Evolutionary conservation across 2,329 filamentous ascomycete species (phyloP).

Genomic region (Cryoendolithus antarcticus): DNA sequence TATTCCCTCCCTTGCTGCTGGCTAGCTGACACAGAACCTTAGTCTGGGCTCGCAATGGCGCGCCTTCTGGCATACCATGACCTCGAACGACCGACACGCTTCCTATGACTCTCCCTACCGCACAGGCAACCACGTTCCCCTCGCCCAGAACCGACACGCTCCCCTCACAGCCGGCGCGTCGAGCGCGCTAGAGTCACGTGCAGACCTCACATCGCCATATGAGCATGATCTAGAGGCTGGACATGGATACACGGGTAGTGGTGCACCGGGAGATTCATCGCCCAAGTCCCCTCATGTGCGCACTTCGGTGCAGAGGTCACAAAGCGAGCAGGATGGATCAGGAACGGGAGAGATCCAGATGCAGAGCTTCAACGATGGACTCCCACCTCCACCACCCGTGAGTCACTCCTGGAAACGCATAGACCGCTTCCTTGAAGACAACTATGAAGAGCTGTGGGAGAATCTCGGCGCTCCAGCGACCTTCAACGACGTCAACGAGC

Average conservation of each 20-base stretch:
- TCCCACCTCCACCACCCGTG: slow-evolving; percentile 79
- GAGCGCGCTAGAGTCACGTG: slow-evolving; percentile 71
- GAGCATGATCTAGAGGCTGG: slow-evolving; percentile 55
- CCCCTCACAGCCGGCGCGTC: slow-evolving; percentile 73
- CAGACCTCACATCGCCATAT: slow-evolving; percentile 70
- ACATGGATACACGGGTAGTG: slow-evolving; percentile 47
- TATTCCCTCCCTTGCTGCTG: too few relatives aligned
- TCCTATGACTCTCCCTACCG: slow-evolving; percentile 87
- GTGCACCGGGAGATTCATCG: slow-evolving; percentile 54
- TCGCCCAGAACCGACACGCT: slow-evolving; percentile 68
- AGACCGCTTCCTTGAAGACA: slow-evolving; percentile 83
- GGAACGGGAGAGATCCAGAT: slow-evolving; percentile 80
- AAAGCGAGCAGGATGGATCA: slow-evolving; percentile 56
- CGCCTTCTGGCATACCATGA: slow-evolving; percentile 85
- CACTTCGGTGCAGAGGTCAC: slow-evolving; percentile 41
- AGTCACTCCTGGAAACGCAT: slow-evolving; percentile 88
- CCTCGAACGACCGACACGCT: slow-evolving; percentile 70
- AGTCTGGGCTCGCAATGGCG: slow-evolving; percentile 58
- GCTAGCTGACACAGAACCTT: not conserved
- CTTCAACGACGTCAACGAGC: slow-evolving; percentile 86
- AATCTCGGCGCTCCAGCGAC: slow-evolving; percentile 88
- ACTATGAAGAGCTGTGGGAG: slow-evolving; percentile 89
- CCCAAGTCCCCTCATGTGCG: slow-evolving; percentile 81
- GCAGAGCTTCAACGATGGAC: slow-evolving; percentile 87
- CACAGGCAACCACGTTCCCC: slow-evolving; percentile 77